phyloP scores from a whole-genome alignment of 2,329 filamentous ascomycete genomes.

The Phialophora chinensis region DNA sequence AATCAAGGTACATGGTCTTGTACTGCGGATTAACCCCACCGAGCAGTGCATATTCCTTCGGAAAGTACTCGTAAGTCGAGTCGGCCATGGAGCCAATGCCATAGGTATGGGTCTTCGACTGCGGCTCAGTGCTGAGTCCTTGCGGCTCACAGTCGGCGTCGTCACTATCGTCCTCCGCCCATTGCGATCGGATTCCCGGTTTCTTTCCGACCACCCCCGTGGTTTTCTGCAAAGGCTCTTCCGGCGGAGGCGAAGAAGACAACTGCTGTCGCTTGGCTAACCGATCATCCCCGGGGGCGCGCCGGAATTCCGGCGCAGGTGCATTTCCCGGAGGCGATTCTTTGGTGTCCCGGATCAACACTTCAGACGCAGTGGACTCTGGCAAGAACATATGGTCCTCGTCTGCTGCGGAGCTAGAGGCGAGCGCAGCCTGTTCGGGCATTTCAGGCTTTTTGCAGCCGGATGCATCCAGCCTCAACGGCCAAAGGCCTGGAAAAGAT shows the following conservation, averaged over 20 bases:
- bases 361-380: background rate
- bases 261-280: slow-evolving; percentile 28
- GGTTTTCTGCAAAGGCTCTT: slow-evolving; percentile 6
- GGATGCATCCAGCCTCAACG: slow-evolving; percentile 74
- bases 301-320: background rate
- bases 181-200: background rate
- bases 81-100: slow-evolving; percentile 54
- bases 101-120: slow-evolving; percentile 47
- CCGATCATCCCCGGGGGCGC: background rate
- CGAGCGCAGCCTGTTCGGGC: slow-evolving; percentile 1
- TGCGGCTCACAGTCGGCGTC: slow-evolving; percentile 47
- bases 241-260: slow-evolving; percentile 27
- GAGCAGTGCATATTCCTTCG: slow-evolving; percentile 56
- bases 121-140: slow-evolving; percentile 48
- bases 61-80: slow-evolving; percentile 59
- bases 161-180: slow-evolving; percentile 24
- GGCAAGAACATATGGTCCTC: background rate
- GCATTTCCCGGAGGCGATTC: background rate
- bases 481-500: slow-evolving; percentile 78
- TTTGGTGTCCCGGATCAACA: background rate
- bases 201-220: slow-evolving; percentile 23
- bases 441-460: slow-evolving; percentile 67
- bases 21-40: slow-evolving; percentile 53
- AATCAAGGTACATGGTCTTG: slow-evolving; percentile 51
- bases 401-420: slow-evolving; percentile 38